A percentile compares a stretch with the other conserved stretches of the same genome.
Conservation (phyloP, 495 filamentous ascomycete genomes). For the Elasticomyces elasticus region DNA sequence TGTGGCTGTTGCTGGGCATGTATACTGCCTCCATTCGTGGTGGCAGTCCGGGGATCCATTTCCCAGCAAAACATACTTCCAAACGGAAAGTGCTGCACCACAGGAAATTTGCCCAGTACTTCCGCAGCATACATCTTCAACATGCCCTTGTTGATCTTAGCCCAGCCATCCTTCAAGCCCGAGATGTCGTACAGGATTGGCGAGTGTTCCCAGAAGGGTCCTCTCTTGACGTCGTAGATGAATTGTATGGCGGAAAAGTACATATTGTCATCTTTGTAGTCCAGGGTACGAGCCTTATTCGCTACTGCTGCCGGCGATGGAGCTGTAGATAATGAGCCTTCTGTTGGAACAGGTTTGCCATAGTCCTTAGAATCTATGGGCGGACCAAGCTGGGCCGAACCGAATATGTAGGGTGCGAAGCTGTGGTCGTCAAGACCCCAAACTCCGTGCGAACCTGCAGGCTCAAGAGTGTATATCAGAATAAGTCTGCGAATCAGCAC, state of each 20-base stretch:
- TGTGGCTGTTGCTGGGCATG: constrained; percentile 52
- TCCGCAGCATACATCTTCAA: constrained; percentile 65
- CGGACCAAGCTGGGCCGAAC: constrained; percentile 76
- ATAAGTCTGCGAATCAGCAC: constrained; percentile 75
- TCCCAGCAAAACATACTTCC: constrained; percentile 81
- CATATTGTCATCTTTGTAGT: constrained; percentile 64
- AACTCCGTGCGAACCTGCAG: constrained; percentile 66
- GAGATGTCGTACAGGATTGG: constrained; percentile 92
- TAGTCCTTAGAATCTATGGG: constrained; percentile 44
- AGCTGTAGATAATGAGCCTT: constrained; percentile 63
- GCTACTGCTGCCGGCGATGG: constrained; percentile 61
- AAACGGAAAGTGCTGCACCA: constrained; percentile 62
- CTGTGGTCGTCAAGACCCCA: constrained; percentile 98
- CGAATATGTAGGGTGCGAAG: constrained; percentile 94
- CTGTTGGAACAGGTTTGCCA: constrained; percentile 39
- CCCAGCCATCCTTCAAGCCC: constrained; percentile 84
- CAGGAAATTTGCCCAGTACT: constrained; percentile 60
- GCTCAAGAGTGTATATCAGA: constrained; percentile 87
- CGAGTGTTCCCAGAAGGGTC: constrained; percentile 97
- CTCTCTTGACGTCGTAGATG: constrained; percentile 94
- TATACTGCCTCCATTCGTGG: constrained; percentile 35
- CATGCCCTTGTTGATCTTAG: constrained; percentile 94
- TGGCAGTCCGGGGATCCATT: constrained; percentile 50
- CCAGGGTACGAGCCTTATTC: constrained; percentile 54
- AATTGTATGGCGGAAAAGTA: constrained; percentile 99